These are phyloP conservation scores for Bocquillonia castaneifolia DNA, from an alignment of 441 rosid species.

Conservation along the genomic window DNA sequence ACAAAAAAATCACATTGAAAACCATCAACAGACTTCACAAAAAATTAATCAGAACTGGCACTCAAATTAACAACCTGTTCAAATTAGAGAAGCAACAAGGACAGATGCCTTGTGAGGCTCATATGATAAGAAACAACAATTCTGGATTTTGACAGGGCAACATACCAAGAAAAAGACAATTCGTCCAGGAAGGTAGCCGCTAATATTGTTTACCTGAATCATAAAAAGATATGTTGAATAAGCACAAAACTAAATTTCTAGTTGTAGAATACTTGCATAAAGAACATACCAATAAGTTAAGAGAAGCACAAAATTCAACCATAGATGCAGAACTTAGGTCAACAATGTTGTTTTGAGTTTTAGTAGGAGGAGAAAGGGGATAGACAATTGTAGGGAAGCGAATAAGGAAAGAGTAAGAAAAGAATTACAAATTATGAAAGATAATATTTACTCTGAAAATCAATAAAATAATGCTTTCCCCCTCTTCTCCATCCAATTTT, in stretches of 20 bases:
- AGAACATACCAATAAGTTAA: neutral
- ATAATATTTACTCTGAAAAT: too few species aligned
- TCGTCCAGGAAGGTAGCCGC: constrained; percentile 98
- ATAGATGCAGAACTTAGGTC: neutral
- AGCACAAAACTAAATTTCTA: constrained; percentile 16
- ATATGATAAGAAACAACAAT: constrained; percentile 15
- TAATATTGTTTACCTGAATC: constrained; percentile 86
- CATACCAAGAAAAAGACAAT: constrained; percentile 98
- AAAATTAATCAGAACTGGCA: neutral
- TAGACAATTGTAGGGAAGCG: neutral
- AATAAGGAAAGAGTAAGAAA: too few species aligned
- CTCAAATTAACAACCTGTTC: neutral
- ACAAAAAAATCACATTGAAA: too few species aligned
- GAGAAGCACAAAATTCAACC: neutral
- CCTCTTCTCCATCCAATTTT: too few species aligned
- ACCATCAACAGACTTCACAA: too few species aligned
- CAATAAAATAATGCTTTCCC: too few species aligned
- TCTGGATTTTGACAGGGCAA: constrained; percentile 17
- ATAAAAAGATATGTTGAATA: constrained; percentile 2
- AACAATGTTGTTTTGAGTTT: neutral
- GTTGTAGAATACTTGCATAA: constrained; percentile 3
- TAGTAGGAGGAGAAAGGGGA: neutral
- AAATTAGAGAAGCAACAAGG: neutral
- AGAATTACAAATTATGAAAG: too few species aligned
- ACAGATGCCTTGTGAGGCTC: neutral